Base-by-base conservation (phyloP, 1,139 yeast genomes). In the Hemisphaericaspora lyxosophila region DNA sequence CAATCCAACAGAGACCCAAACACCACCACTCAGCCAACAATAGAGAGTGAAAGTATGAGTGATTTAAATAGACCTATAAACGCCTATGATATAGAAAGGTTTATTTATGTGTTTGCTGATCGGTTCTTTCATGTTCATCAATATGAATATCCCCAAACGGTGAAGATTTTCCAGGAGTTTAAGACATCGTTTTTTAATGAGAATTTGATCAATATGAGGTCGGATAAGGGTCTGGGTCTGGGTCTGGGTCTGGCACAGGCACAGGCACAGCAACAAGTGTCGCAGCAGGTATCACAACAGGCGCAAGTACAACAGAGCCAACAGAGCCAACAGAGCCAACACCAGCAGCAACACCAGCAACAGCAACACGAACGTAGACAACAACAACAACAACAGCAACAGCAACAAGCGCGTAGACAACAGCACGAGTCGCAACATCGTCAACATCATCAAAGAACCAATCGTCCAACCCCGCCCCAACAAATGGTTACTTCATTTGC, bases 161-260 rank as follows among this genome's bases (percentile, higher is more conserved):
- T 66, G 33, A 70, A 70, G 47, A 50, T 73, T 3, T 76, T 75
- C 47, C 78, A 75, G 38, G 71, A 68, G 35, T 74, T 77, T 53
- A 75, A 75, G 48, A 60, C 59, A 25, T 64, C 76, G 18, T 76
- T 77, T 46, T 67, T 70, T 53, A 73, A 73, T 43, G 82, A 77
- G 50, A 57, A 78, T 44, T 60, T 71, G 18, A 62, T 64, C 11
- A 64, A 60, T 40, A 51, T 61, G 42, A 51, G 73, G 33, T 52
- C 66, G 5, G 46, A 53, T 26, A 58, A 60, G 35, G 50, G 40
- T 33, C 55, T 48, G 33, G 51, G 47, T 14, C 49, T 35, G 26
- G 37, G 22, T 9, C 35, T 24, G 9, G 34, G 27, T 13, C 41
- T 30, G 16, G 38, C 26, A 13, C 39, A 31, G 25, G 41, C 22